A percentile compares a stretch with the other conserved stretches of the same genome.
Evolutionary conservation across 106 monocot species (phyloP).

Genomic region (Acorus gramineus): DNA sequence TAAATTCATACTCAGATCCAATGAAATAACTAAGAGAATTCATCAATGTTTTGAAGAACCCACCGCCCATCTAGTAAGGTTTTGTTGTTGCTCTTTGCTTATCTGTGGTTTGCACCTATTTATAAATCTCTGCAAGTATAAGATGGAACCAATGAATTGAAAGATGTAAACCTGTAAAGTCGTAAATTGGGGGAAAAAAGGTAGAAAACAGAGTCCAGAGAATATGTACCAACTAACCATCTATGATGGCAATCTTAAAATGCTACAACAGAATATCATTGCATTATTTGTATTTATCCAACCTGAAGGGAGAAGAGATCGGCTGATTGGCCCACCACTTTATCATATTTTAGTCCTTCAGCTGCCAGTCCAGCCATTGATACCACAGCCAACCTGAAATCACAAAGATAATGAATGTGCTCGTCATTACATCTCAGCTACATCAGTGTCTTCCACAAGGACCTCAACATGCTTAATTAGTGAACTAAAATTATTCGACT

Average conservation of each 20-base stretch:
- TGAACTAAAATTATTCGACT: no score
- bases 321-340: conserved; percentile 91
- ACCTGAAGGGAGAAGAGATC: conserved; percentile 93
- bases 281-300: no score
- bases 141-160: neutral
- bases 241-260: no score
- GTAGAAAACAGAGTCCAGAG: no score
- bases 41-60: conserved; percentile 10
- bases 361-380: conserved; percentile 96
- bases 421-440: neutral
- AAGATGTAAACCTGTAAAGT: neutral
- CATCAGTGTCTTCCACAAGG: no score
- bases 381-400: conserved; percentile 69
- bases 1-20: no score
- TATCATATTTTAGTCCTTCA: conserved; percentile 85
- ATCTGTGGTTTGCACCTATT: conserved; percentile 74
- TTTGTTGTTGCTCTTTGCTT: conserved; percentile 82
- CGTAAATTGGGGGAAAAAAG: neutral
- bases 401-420: neutral
- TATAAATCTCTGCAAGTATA: conserved; percentile 61
- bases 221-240: no score
- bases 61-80: conserved; percentile 97
- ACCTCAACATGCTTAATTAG: no score
- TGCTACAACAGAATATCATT: no score
- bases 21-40: no score